Percentiles rank a stretch among this genome's conserved stretches.
Evolutionary conservation across 2,329 filamentous ascomycete species (phyloP).

Genomic region (Trichophyton simii): DNA sequence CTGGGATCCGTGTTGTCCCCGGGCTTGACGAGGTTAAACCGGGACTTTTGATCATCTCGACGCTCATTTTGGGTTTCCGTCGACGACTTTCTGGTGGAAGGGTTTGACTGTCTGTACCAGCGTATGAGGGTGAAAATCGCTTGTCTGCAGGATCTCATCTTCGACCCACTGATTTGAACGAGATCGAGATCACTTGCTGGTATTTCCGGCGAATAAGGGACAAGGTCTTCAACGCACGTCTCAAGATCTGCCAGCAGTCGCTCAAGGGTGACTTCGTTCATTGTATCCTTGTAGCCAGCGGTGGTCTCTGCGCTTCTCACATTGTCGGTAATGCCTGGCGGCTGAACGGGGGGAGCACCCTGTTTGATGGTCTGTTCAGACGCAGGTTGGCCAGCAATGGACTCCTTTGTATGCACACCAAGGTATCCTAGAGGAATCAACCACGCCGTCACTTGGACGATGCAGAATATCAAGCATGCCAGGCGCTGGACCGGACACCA

Average conservation of each 20-base stretch:
- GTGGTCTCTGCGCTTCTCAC: background rate
- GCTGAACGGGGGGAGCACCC: background rate
- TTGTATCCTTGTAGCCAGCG: background rate
- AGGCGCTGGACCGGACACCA: background rate
- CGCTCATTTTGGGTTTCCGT: background rate
- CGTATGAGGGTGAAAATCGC: background rate
- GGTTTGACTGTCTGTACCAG: background rate
- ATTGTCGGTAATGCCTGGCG: background rate
- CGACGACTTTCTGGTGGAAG: background rate
- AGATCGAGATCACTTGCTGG: background rate
- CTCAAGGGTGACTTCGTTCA: background rate
- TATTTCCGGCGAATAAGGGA: background rate
- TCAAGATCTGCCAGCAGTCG: background rate
- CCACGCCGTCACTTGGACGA: background rate
- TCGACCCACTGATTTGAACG: background rate
- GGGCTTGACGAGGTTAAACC: constrained; percentile 1
- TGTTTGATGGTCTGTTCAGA: background rate
- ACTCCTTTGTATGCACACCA: background rate
- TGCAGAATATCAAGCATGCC: background rate
- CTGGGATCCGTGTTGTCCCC: background rate
- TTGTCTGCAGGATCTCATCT: constrained; percentile 1
- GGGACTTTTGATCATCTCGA: background rate
- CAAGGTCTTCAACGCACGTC: background rate
- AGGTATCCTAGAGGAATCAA: background rate
- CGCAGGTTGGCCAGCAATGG: background rate